Conservation (phyloP, 306 rosid genomes). For the Malus sylvestris region DNA sequence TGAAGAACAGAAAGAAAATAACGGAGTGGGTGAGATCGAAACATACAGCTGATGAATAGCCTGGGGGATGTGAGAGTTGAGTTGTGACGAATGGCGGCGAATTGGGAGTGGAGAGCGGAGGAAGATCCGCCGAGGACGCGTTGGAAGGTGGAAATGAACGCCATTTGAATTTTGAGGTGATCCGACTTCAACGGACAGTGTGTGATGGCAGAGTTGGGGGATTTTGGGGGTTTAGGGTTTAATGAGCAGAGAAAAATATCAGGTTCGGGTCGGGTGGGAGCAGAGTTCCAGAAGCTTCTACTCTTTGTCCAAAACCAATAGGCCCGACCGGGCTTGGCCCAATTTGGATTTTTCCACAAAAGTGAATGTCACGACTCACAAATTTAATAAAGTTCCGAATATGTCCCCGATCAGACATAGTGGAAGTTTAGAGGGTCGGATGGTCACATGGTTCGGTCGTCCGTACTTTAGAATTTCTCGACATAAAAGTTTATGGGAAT, state of each 20-base stretch:
- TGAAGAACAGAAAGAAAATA: background rate
- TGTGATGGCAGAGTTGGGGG: background rate
- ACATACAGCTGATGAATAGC: slow-evolving; percentile 67
- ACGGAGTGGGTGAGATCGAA: background rate
- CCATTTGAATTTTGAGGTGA: slow-evolving; percentile 26
- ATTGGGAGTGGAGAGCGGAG: slow-evolving; percentile 30
- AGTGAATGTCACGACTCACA: no score
- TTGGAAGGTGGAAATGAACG: slow-evolving; percentile 39
- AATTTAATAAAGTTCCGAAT: no score
- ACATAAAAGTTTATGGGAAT: no score
- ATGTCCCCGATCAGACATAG: no score
- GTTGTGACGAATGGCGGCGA: slow-evolving; percentile 37
- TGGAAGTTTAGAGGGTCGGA: no score
- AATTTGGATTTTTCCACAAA: background rate
- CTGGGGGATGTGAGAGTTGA: slow-evolving; percentile 79
- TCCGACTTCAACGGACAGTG: background rate
- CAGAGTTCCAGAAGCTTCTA: background rate
- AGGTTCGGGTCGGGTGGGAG: background rate
- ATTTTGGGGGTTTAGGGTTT: slow-evolving; percentile 7
- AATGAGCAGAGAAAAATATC: background rate
- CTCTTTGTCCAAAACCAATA: background rate
- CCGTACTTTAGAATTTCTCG: no score
- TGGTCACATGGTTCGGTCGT: no score
- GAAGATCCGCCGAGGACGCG: slow-evolving; percentile 37
- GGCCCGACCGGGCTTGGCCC: background rate